Percentiles rank a stretch among this genome's conserved stretches.
Evolutionary conservation across 257 asterid species (phyloP).

Genomic region (Nicotiana tomentosiformis): DNA sequence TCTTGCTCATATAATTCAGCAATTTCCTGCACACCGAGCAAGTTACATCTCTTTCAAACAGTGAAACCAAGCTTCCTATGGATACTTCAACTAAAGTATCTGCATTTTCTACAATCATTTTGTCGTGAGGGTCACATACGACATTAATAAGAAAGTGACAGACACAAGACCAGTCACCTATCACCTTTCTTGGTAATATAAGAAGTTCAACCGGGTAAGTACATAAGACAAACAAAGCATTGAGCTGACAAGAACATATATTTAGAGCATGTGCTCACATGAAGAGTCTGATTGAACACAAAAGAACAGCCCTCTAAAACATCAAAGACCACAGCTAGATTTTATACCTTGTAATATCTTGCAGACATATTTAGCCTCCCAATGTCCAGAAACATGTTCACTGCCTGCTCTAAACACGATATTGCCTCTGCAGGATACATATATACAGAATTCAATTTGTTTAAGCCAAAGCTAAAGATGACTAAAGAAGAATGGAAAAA

Average conservation of each 20-base stretch:
- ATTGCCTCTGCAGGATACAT: constrained; percentile 62
- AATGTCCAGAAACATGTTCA: constrained; percentile 76
- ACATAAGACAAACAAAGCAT: neutral
- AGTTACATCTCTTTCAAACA: neutral
- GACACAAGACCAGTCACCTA: neutral
- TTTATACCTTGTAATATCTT: constrained; percentile 85
- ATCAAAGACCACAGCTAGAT: neutral
- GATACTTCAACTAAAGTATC: neutral
- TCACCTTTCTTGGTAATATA: neutral
- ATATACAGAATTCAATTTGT: neutral
- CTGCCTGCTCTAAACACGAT: constrained; percentile 75
- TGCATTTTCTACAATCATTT: neutral
- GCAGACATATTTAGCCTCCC: constrained; percentile 96
- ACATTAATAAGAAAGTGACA: neutral
- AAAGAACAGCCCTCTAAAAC: neutral
- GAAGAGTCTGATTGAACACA: neutral
- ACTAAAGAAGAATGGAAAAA: neutral
- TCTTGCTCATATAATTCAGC: constrained; percentile 88
- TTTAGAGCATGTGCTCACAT: neutral
- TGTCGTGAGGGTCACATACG: neutral
- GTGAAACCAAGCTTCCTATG: neutral
- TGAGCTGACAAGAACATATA: neutral
- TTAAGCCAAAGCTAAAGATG: neutral
- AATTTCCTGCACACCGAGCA: constrained; percentile 57
- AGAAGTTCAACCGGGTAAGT: neutral